Evolutionary conservation across 2,329 filamentous ascomycete genomes (phyloP), one percentile per base, ranked within the genome.

Genomic region (Aspergillus persii): DNA sequence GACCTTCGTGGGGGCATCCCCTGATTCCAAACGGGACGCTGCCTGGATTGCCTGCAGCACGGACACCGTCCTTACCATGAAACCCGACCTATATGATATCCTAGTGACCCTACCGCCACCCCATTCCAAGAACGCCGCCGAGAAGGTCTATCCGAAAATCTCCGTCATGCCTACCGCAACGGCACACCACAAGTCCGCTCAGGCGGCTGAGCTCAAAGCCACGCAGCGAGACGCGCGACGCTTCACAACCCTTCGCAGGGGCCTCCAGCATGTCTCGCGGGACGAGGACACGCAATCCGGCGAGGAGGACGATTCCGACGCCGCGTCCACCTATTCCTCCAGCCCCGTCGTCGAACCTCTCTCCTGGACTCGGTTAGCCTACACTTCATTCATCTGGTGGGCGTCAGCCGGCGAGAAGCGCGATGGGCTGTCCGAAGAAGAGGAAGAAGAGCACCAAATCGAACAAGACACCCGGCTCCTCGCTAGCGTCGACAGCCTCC

Each of bases 11-110:
- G 51, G 80, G 78, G 70, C 74, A 69, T 63, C 70, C 41, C 49
- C 74, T 63, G 60, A 70, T 63, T 57, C 69, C 50, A 69, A 74
- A 58, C 53, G 61, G 50, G 67, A 82, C 77, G 83, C 12, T 12
- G 90, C 92, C 44, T 99, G 93, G 92, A 88, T 96, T 60, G 95
- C 94, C 11, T 97, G 93, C 75, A 97, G 94, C 3, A 98, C 94
- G 1, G 95, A 99, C 77, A 94, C 90, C 70, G 95, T 99, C 59
- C 83, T 99, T 12, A 87, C 86, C 50, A 89, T 91, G 75, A 98
- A 98, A 78, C 85, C 88, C 53, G 85, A 89, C 2, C 84, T 99
- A 2, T 98, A 92, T 81, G 95, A 99, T 72, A 83, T 97, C 67
- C 84, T 97, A 44, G 88, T 98, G 61, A 91, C 91, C 56, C 84